Evolutionary conservation across 2,329 filamentous ascomycete species (phyloP), one percentile per base, ranked within the genome.

Genomic region (Penicillium janthinellum): DNA sequence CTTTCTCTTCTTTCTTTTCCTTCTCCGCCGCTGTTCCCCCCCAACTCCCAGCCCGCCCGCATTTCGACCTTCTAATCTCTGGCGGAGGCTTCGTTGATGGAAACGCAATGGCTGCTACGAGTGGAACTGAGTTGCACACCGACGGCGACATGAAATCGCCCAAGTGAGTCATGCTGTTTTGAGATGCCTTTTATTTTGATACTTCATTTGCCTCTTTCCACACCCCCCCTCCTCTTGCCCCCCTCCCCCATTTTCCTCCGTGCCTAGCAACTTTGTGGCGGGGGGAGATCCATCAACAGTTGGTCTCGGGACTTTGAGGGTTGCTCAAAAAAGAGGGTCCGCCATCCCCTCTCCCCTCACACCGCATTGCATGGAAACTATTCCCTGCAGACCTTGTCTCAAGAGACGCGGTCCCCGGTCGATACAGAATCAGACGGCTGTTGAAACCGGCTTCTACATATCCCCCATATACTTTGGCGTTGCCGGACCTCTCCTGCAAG

Each of bases 61-160:
- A 31, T 31, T 31, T 62, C 55, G 65, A 62, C 58, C 56, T 52
- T 60, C 60, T 11, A 25, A 53, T 12, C 47, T 50, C 50, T 58
- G 28, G 45, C 35, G 51, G 45, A 37, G 62, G 49, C 64, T 54
- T 72, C 25, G 49, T 73, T 71, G 59, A 77, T 77, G 74, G 75
- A 71, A 77, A 66, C 68, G 61, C 69, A 67, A 71, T 80, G 78
- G 76, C 77, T 70, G 72, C 76, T 70, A 71, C 73, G 71, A 78
- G 78, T 73, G 77, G 78, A 73, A 75, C 78, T 67, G 83, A 81
- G 67, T 75, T 79, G 68, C 77, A 81, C 67, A 79, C 79, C 60
- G 83, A 85, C 57, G 81, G 82, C 54, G 84, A 86, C 69, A 81
- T 84, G 70, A 85, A 86, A 75, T 80, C 83, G 60, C 81, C 84